Percentiles rank a stretch among this genome's conserved stretches.
phyloP scores from a whole-genome alignment of 225 moss, liverwort and hornwort genomes.

The Straminergon stramineum region DNA sequence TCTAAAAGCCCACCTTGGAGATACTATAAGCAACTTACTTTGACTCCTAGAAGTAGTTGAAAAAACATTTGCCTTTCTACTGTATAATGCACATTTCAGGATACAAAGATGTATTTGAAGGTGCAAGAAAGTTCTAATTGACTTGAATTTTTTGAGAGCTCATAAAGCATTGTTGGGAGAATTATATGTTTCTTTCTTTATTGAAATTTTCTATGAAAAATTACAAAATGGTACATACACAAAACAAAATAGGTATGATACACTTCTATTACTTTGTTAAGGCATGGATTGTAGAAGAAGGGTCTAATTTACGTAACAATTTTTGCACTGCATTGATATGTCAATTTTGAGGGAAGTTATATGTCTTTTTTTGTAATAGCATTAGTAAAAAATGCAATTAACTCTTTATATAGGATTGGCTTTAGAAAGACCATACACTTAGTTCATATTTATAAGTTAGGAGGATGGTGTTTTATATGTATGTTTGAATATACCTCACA shows the following conservation, averaged over 20 bases:
- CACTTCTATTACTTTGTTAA: accelerated
- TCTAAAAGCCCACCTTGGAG: accelerated
- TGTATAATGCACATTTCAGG: not conserved
- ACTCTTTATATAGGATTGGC: not conserved
- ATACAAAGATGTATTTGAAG: not conserved
- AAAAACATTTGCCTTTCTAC: not conserved
- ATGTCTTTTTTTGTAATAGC: not conserved
- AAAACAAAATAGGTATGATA: no score
- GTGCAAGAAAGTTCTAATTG: not conserved
- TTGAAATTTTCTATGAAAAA: not conserved
- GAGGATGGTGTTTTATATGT: accelerated
- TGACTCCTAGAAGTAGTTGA: accelerated
- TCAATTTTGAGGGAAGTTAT: accelerated
- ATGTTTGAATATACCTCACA: no score
- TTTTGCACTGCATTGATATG: not conserved
- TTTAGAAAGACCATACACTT: not conserved
- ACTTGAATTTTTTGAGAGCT: not conserved
- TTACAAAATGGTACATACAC: not conserved
- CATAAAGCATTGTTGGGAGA: accelerated
- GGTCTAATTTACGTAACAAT: not conserved
- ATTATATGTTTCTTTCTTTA: not conserved
- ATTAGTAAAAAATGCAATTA: no score
- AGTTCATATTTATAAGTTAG: not conserved
- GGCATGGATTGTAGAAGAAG: not conserved
- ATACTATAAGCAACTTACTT: not conserved